Base-by-base conservation (phyloP, 208 protist genomes). In the Trypanosoma melophagium region DNA sequence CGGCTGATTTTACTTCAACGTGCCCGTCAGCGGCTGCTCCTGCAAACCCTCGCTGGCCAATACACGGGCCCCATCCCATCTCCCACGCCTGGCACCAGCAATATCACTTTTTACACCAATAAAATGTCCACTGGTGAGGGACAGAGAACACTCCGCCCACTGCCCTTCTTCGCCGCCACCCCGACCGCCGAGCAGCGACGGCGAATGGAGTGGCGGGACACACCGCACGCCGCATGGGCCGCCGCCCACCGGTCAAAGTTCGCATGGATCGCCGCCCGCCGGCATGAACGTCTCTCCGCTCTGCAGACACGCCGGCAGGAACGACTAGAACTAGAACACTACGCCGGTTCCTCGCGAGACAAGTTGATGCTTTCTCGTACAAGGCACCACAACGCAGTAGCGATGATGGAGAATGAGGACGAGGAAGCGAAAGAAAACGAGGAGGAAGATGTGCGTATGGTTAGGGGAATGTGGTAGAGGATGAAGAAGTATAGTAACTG, bases 21-120 rank as follows among this genome's bases (percentile, higher is more conserved):
- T 17, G 49, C 35, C 3, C 35, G 69, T 1, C 47, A 61, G 2
- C 57, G 77, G 0, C 41, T 25, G 9, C 35, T 49, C 10, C 51
- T 83, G 51, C 71, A 83, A 44, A 41, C 10, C 2, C 16, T 25
- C 4, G 41, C 77, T 25, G 77, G 77, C 3, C 72, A 83, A 45
- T 35, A 35, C 28, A 35, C 3, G 28, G 28, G 28, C 5, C 28
- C 28, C 28, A 35, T 35, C 28, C 28, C 28, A 35, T 7, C 1
- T 5, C 28, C 28, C 5, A 35, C 5, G 28, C 28, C 28, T 5
- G 5, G 5, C 28, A 7, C 28, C 28, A 35, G 28, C 28, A 35
- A 35, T 35, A 5, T 35, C 28, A 35, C 28, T 35, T 35, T 7
- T 35, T 35, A 35, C 5, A 35, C 28, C 28, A 35, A 35, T 35